Evolutionary conservation across 176 grass and related monocot genomes (phyloP).

Genomic region (Echinochloa phyllopogon): DNA sequence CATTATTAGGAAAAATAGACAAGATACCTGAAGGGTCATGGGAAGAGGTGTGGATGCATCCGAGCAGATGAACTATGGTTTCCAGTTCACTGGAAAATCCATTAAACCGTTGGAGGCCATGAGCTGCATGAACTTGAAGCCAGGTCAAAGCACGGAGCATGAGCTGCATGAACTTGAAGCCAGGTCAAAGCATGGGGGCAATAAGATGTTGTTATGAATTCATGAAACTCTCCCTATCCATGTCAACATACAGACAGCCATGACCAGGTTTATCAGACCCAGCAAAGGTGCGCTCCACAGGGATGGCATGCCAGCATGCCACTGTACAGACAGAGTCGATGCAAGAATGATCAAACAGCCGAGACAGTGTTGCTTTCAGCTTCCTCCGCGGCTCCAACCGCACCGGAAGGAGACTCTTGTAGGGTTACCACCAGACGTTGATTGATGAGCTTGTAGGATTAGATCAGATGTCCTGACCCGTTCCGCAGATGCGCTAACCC

Average conservation of each 20-base stretch:
- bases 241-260: background rate
- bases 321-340: constrained; percentile 33
- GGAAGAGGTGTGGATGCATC: background rate
- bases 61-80: background rate
- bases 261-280: background rate
- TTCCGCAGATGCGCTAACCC: constrained; percentile 32
- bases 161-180: background rate
- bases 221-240: background rate
- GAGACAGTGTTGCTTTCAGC: background rate
- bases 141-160: background rate
- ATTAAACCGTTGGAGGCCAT: background rate
- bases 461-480: constrained; percentile 34
- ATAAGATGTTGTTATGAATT: constrained; percentile 9
- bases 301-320: background rate
- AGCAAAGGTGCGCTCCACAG: background rate
- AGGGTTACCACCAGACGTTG: constrained; percentile 21
- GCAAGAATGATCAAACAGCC: background rate
- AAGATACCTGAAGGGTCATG: background rate
- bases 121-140: background rate
- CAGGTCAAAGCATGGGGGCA: background rate
- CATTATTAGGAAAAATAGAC: background rate
- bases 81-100: background rate
- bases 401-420: background rate
- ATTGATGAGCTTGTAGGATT: constrained; percentile 37
- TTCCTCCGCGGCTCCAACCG: background rate